These are phyloP conservation scores for Juglanconis juglandina DNA, from an alignment of 2,329 filamentous ascomycete genomes.

Conservation along the genomic window DNA sequence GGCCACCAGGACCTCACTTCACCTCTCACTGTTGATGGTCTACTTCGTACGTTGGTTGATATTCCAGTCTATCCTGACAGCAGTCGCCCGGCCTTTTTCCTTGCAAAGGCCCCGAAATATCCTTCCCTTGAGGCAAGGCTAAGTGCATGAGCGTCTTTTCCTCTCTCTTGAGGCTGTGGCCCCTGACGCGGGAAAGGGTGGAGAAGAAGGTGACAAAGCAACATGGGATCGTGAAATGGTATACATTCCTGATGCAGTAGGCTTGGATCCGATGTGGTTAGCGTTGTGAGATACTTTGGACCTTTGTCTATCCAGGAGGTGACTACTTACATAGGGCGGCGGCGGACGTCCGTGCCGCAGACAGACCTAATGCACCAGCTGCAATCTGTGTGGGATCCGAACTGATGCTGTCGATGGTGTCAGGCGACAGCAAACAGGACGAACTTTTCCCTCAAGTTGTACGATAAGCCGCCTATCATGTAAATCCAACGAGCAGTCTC, in stretches of 20 bases:
- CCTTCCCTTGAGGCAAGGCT: too few relatives aligned
- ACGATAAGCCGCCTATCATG: background rate
- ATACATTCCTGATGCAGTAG: slow-evolving; percentile 14
- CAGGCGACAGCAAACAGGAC: background rate
- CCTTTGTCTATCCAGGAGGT: background rate
- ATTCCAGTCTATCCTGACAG: too few relatives aligned
- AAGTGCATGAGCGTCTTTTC: background rate
- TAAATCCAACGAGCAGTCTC: background rate
- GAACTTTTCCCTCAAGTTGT: background rate
- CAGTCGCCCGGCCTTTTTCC: too few relatives aligned
- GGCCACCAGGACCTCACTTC: too few relatives aligned
- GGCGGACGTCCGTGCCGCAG: background rate
- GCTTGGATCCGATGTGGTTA: background rate
- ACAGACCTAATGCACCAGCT: slow-evolving; percentile 5
- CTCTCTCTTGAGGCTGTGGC: slow-evolving; percentile 12
- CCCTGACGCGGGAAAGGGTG: slow-evolving; percentile 5
- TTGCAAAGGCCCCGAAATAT: too few relatives aligned
- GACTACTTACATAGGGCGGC: slow-evolving; percentile 6
- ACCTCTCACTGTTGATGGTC: too few relatives aligned
- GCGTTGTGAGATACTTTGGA: background rate
- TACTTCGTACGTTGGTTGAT: too few relatives aligned
- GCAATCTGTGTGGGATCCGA: slow-evolving; percentile 1
- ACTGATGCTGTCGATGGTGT: background rate
- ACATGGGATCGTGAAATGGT: slow-evolving; percentile 13
- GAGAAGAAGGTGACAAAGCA: slow-evolving; percentile 8